phyloP scores from a whole-genome alignment of 129 eudicot species.

The Apium graveolens region DNA sequence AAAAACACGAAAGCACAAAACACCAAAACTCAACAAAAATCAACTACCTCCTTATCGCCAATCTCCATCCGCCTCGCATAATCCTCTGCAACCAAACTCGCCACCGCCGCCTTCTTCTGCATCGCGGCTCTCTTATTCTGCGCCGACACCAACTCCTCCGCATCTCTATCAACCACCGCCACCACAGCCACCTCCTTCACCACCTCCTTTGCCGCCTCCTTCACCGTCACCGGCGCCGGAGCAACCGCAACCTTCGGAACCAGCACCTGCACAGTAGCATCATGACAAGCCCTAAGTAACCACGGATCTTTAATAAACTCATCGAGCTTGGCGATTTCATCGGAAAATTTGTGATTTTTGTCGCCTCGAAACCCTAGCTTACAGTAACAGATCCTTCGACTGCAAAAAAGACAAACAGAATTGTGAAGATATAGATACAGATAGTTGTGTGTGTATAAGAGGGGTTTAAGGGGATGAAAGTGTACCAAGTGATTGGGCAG shows the following conservation, averaged over 20 bases:
- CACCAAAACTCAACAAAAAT: not conserved
- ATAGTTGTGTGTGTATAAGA: conserved; percentile 15
- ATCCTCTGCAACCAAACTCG: conserved; percentile 79
- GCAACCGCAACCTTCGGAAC: conserved; percentile 65
- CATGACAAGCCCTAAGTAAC: conserved; percentile 43
- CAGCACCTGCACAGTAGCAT: conserved; percentile 51
- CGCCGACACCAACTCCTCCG: conserved; percentile 48
- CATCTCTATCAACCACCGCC: conserved; percentile 28
- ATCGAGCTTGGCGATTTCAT: conserved; percentile 38
- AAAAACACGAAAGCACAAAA: not conserved
- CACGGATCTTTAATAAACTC: conserved; percentile 65
- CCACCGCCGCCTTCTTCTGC: conserved; percentile 85
- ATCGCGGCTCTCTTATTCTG: conserved; percentile 74
- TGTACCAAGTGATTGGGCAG: conserved; percentile 96
- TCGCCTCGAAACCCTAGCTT: conserved; percentile 60
- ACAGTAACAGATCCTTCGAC: conserved; percentile 80
- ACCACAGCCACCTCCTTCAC: not conserved
- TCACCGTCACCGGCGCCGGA: conserved; percentile 24
- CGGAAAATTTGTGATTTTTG: conserved; percentile 21
- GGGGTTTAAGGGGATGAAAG: conserved; percentile 11
- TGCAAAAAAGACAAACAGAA: conserved; percentile 24
- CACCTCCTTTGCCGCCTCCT: not conserved
- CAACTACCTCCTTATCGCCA: conserved; percentile 56
- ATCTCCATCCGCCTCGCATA: conserved; percentile 68
- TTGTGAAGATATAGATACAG: conserved; percentile 4